Percentiles rank a stretch among this genome's conserved stretches.
phyloP scores from a whole-genome alignment of 176 grass and related monocot genomes.

The Neostapfia colusana region DNA sequence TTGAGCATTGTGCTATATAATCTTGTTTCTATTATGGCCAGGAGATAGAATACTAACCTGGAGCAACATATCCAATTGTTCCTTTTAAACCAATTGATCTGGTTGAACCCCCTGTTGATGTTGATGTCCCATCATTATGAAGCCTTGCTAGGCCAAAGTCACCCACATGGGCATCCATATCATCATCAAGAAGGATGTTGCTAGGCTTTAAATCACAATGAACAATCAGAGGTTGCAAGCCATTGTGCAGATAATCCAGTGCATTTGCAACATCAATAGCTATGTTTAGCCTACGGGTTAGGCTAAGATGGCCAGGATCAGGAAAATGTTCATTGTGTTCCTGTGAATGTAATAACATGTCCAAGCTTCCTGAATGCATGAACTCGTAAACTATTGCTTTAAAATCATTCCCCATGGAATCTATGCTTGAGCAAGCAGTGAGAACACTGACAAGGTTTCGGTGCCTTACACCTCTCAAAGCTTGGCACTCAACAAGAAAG shows the following conservation, averaged over 20 bases:
- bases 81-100: conserved; percentile 21
- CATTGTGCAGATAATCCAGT: conserved; percentile 39
- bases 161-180: conserved; percentile 33
- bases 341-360: conserved; percentile 25
- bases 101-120: background rate
- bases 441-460: conserved; percentile 40
- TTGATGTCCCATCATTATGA: background rate
- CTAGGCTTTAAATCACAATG: conserved; percentile 44
- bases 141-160: conserved; percentile 48
- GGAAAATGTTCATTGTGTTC: background rate
- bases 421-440: conserved; percentile 42
- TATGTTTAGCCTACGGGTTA: conserved; percentile 39
- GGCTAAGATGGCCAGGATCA: background rate
- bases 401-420: conserved; percentile 39
- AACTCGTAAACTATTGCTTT: conserved; percentile 46
- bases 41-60: conserved; percentile 22
- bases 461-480: conserved; percentile 39
- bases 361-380: conserved; percentile 36
- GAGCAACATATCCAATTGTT: conserved; percentile 26
- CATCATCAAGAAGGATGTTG: conserved; percentile 47
- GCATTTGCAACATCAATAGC: conserved; percentile 37
- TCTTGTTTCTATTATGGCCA: background rate
- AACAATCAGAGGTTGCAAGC: conserved; percentile 15
- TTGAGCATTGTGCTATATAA: background rate
- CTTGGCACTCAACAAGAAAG: conserved; percentile 41